Percentiles rank a stretch among this genome's conserved stretches.
Evolutionary conservation across 1,284 basidiomycete genomes (phyloP).

Genomic region (Agroathelia rolfsii): DNA sequence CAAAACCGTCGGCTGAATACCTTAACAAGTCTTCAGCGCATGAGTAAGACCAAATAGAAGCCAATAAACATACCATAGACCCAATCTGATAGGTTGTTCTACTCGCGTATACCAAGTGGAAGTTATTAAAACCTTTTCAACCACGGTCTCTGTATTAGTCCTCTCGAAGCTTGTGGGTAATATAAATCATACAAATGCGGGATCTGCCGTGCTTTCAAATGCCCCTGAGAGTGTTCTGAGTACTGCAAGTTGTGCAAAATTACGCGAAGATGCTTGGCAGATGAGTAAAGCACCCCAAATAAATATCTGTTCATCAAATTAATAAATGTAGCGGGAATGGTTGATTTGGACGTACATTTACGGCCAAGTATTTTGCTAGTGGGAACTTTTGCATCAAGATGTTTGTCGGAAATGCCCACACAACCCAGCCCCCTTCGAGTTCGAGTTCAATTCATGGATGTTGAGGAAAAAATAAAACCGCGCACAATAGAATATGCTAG

Average conservation of each 20-base stretch:
- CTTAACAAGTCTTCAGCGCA: not conserved
- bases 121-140: conserved; percentile 28
- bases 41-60: not conserved
- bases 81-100: conserved; percentile 29
- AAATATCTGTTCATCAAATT: conserved; percentile 20
- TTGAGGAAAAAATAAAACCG: conserved; percentile 2
- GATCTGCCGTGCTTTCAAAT: conserved; percentile 27
- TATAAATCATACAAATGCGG: conserved; percentile 13
- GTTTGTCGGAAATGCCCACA: conserved; percentile 36
- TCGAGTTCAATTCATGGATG: not conserved
- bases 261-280: conserved; percentile 30
- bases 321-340: conserved; percentile 1
- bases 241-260: conserved; percentile 29
- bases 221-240: conserved; percentile 33
- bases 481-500: conserved; percentile 30
- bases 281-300: conserved; percentile 34
- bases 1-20: conserved; percentile 17
- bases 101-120: conserved; percentile 30
- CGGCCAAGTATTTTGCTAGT: conserved; percentile 30
- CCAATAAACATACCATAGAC: conserved; percentile 22
- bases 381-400: conserved; percentile 35
- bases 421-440: conserved; percentile 28
- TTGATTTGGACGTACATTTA: conserved; percentile 20
- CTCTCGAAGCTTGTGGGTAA: too few species aligned
- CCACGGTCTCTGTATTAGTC: too few species aligned